Evolutionary conservation across 768 basidiomycete genomes (phyloP).

Genomic region (Pleurotus platypus): DNA sequence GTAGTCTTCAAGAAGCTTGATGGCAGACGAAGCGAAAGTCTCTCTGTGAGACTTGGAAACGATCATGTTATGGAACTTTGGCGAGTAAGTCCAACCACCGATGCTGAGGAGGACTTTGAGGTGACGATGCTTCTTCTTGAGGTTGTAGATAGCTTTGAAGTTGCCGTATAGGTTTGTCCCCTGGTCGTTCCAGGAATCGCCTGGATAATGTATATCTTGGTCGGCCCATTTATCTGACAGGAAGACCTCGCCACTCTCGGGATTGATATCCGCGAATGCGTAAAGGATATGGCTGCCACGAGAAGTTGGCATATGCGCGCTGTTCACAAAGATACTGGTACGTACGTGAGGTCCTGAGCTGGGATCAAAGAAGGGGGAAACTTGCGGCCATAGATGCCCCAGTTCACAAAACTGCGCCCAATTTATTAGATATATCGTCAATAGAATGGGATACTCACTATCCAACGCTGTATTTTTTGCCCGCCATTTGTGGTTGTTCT

Average conservation of each 20-base stretch:
- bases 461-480: conserved; percentile 74
- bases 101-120: conserved; percentile 84
- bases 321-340: conserved; percentile 10
- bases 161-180: conserved; percentile 95
- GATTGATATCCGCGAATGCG: conserved; percentile 86
- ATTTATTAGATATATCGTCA: neutral
- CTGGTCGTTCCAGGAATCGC: conserved; percentile 91
- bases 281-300: conserved; percentile 76
- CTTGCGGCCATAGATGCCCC: conserved; percentile 95
- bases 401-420: conserved; percentile 67
- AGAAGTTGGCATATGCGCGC: conserved; percentile 7
- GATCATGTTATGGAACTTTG: conserved; percentile 82
- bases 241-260: conserved; percentile 82
- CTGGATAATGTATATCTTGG: conserved; percentile 94
- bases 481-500: conserved; percentile 21
- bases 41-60: conserved; percentile 56
- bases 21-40: conserved; percentile 77
- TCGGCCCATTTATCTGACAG: conserved; percentile 94
- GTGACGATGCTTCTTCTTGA: conserved; percentile 84
- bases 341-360: conserved; percentile 79
- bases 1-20: conserved; percentile 84
- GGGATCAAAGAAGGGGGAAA: conserved; percentile 87
- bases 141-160: conserved; percentile 86
- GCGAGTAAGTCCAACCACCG: conserved; percentile 94
- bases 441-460: conserved; percentile 49